A percentile compares a stretch with the other conserved stretches of the same genome.
These are phyloP conservation scores for Pichia sp. DNA, from an alignment of 1,139 yeast species.

Conservation along the genomic window DNA sequence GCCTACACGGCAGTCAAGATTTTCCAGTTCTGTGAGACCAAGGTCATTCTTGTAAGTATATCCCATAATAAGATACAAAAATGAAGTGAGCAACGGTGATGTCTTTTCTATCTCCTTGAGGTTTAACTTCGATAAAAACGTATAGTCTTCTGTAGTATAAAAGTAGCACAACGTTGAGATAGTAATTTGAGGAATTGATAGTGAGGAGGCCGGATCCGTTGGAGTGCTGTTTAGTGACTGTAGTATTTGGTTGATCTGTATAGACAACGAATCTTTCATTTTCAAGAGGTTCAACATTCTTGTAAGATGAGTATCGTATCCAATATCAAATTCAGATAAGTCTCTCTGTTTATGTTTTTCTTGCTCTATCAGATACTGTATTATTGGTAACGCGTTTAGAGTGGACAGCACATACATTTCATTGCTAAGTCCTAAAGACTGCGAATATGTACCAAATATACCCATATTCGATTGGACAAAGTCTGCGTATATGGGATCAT, in stretches of 20 bases:
- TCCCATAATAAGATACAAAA: slow-evolving; percentile 24
- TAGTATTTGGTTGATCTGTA: neutral
- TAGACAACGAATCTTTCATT: slow-evolving; percentile 17
- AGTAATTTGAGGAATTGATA: neutral
- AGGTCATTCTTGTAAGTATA: slow-evolving; percentile 15
- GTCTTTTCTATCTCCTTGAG: neutral
- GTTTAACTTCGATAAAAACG: neutral
- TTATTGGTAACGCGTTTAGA: slow-evolving; percentile 23
- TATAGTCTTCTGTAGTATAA: neutral
- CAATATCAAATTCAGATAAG: slow-evolving; percentile 23
- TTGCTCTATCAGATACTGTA: slow-evolving; percentile 18
- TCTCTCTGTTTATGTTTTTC: slow-evolving; percentile 4
- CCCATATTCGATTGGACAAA: slow-evolving; percentile 14
- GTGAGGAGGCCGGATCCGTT: neutral
- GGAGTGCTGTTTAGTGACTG: neutral
- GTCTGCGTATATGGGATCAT: slow-evolving; percentile 16
- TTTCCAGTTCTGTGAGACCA: slow-evolving; percentile 19
- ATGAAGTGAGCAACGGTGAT: slow-evolving; percentile 26
- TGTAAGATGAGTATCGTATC: slow-evolving; percentile 22
- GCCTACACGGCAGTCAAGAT: slow-evolving; percentile 19
- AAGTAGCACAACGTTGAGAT: neutral
- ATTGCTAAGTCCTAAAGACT: slow-evolving; percentile 13
- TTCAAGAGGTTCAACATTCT: slow-evolving; percentile 18
- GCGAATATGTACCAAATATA: slow-evolving; percentile 20
- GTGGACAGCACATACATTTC: slow-evolving; percentile 24